phyloP scores from a whole-genome alignment of 352 stramenopile species.

The Globisporangium paroecandrum region DNA sequence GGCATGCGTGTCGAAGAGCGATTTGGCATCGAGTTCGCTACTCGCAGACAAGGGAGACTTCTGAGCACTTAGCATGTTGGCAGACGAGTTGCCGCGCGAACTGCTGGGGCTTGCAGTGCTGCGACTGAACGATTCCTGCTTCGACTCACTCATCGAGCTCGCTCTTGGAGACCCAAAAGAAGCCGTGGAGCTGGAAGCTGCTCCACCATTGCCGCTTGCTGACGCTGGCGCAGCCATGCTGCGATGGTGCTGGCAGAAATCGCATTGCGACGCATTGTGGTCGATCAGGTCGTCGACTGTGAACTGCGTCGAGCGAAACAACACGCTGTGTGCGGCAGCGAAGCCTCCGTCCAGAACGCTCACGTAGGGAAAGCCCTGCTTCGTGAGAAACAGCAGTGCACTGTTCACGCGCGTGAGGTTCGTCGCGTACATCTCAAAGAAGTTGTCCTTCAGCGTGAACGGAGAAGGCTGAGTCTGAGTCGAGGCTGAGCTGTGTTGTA shows the following conservation, averaged over 20 bases:
- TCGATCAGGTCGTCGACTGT: slow-evolving; percentile 70
- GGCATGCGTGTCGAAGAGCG: slow-evolving; percentile 35
- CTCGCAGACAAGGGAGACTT: neutral
- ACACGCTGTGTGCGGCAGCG: slow-evolving; percentile 44
- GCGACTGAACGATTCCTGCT: slow-evolving; percentile 13
- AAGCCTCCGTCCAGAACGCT: slow-evolving; percentile 77
- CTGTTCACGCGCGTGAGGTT: slow-evolving; percentile 70
- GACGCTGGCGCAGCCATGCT: slow-evolving; percentile 11
- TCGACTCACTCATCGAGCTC: neutral
- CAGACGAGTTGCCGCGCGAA: slow-evolving; percentile 5
- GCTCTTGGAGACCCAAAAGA: neutral
- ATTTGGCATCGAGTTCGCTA: slow-evolving; percentile 31
- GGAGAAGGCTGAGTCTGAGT: slow-evolving; percentile 21
- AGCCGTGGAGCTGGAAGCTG: neutral
- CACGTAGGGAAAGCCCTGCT: slow-evolving; percentile 69
- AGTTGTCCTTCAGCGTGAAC: slow-evolving; percentile 50
- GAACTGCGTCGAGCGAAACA: slow-evolving; percentile 50
- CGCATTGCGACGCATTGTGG: slow-evolving; percentile 60
- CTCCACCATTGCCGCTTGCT: neutral
- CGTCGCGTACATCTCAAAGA: slow-evolving; percentile 61
- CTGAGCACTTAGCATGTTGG: neutral
- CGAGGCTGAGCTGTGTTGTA: slow-evolving; percentile 13
- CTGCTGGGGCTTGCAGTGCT: neutral
- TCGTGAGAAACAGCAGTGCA: slow-evolving; percentile 65
- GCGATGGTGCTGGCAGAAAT: slow-evolving; percentile 60